Evolutionary conservation across 306 rosid species (phyloP).

Genomic region (Ormosia emarginata): DNA sequence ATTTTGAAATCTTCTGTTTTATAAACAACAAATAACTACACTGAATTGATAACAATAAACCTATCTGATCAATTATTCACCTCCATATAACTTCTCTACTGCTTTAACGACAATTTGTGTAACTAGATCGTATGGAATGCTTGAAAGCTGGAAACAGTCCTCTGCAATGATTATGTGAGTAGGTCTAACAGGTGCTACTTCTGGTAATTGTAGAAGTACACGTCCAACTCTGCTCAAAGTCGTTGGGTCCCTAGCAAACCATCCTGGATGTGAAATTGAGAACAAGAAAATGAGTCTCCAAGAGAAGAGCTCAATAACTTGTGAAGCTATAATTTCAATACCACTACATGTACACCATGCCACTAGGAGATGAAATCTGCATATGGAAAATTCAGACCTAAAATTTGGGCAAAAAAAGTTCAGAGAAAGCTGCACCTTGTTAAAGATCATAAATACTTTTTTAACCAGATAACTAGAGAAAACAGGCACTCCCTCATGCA

Average conservation of each 20-base stretch:
- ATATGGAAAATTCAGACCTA: background rate
- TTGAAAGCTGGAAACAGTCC: slow-evolving; percentile 81
- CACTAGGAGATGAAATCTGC: background rate
- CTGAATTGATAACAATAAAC: background rate
- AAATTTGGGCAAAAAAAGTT: background rate
- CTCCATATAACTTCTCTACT: slow-evolving; percentile 66
- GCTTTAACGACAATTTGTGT: slow-evolving; percentile 40
- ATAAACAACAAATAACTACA: background rate
- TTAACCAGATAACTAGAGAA: background rate
- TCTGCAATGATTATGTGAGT: slow-evolving; percentile 62
- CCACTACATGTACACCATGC: background rate
- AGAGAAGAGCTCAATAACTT: background rate
- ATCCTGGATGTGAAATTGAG: slow-evolving; percentile 58
- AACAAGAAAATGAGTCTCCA: slow-evolving; percentile 19
- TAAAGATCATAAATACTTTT: background rate
- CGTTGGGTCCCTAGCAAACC: slow-evolving; percentile 84
- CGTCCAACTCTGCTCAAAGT: slow-evolving; percentile 64
- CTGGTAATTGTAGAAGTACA: slow-evolving; percentile 51
- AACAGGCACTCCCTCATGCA: background rate
- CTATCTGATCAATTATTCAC: slow-evolving; percentile 35
- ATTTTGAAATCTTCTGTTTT: background rate
- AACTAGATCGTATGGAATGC: slow-evolving; percentile 44
- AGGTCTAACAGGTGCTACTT: slow-evolving; percentile 43
- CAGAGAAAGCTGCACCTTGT: background rate
- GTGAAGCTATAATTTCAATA: background rate